These are phyloP conservation scores for Lactarius quietus DNA, from an alignment of 768 basidiomycete species.

Conservation along the genomic window DNA sequence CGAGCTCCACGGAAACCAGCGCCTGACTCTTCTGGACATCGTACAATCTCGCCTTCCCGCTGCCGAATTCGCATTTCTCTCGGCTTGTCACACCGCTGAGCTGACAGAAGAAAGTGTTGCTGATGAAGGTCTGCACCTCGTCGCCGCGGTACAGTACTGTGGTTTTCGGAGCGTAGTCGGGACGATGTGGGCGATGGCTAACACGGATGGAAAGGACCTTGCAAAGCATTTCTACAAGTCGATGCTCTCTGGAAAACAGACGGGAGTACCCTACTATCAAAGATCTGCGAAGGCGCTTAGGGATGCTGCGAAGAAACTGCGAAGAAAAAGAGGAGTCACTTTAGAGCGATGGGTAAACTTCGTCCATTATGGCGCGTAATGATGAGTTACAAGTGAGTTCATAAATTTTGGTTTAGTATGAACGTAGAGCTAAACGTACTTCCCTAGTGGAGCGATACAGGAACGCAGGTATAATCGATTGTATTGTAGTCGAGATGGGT, in stretches of 20 bases:
- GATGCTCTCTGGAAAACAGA: background rate
- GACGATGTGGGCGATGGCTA: slow-evolving; percentile 20
- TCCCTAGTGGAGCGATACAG: background rate
- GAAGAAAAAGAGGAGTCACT: background rate
- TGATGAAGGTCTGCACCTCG: slow-evolving; percentile 21
- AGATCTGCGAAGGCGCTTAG: slow-evolving; percentile 10
- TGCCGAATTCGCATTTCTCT: slow-evolving; percentile 18
- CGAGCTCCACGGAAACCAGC: background rate
- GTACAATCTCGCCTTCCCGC: slow-evolving; percentile 3
- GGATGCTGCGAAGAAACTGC: background rate
- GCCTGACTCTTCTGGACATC: slow-evolving; percentile 8
- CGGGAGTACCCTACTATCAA: background rate
- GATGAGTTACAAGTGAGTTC: background rate
- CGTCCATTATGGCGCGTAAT: slow-evolving; percentile 13
- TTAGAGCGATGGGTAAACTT: slow-evolving; percentile 12
- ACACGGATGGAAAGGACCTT: slow-evolving; percentile 13
- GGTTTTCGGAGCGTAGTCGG: slow-evolving; percentile 22
- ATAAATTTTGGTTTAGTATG: background rate
- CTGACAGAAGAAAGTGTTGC: background rate
- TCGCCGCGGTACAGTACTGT: slow-evolving; percentile 16
- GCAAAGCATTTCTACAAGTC: slow-evolving; percentile 3
- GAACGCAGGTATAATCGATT: background rate
- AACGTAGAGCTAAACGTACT: background rate
- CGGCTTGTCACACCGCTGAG: slow-evolving; percentile 21
- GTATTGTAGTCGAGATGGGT: background rate